These are phyloP conservation scores for Aspergillus uvarum DNA, from an alignment of 2,329 filamentous ascomycete species.

Conservation along the genomic window DNA sequence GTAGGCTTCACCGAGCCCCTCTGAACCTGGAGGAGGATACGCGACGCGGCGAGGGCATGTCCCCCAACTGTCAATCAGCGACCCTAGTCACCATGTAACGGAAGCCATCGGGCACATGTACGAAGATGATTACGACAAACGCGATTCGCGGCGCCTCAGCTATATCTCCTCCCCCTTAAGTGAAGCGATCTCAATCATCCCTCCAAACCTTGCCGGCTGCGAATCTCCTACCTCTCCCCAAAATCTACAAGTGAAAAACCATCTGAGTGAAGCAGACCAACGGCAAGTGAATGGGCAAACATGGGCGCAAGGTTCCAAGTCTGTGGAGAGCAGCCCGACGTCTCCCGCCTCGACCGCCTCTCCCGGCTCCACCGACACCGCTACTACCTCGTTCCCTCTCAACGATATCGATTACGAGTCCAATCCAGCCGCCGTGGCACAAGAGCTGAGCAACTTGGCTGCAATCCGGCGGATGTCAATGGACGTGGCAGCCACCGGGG, in stretches of 20 bases:
- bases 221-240: constrained; percentile 30
- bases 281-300: constrained; percentile 35
- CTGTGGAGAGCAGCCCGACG: constrained; percentile 51
- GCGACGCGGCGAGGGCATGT: constrained; percentile 57
- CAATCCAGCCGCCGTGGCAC: constrained; percentile 81
- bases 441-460: constrained; percentile 89
- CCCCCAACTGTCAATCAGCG: constrained; percentile 70
- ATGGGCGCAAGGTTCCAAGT: constrained; percentile 27
- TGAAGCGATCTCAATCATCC: constrained; percentile 45
- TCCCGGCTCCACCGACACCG: constrained; percentile 58
- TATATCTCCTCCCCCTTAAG: constrained; percentile 60
- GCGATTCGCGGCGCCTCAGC: constrained; percentile 69
- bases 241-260: constrained; percentile 31
- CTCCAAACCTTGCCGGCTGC: constrained; percentile 29
- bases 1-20: constrained; percentile 44
- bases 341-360: constrained; percentile 56
- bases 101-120: constrained; percentile 92
- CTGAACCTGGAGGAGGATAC: constrained; percentile 48
- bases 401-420: constrained; percentile 89
- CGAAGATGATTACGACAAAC: constrained; percentile 66
- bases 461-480: constrained; percentile 90
- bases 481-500: constrained; percentile 69
- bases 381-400: constrained; percentile 66
- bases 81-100: constrained; percentile 90
- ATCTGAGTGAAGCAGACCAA: constrained; percentile 34